These are phyloP conservation scores for Elsinoe arachidis DNA, from an alignment of 2,329 filamentous ascomycete species.

Conservation along the genomic window DNA sequence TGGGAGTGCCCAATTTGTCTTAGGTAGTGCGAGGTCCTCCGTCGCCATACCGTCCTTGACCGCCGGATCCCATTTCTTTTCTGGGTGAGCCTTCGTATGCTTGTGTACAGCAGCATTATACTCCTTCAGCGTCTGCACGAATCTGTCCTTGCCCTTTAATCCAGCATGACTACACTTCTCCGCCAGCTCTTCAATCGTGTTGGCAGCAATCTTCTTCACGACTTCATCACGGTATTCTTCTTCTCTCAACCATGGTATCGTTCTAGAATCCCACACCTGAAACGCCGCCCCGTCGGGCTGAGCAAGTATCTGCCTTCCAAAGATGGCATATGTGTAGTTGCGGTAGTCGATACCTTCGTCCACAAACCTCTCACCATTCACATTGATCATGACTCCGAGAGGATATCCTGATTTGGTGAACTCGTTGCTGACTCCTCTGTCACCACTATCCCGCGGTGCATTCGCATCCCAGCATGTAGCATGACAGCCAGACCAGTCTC, in stretches of 20 bases:
- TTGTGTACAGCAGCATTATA: slow-evolving; percentile 52
- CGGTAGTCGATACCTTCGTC: slow-evolving; percentile 58
- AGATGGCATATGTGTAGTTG: slow-evolving; percentile 61
- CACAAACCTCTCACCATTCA: slow-evolving; percentile 51
- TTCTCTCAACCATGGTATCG: slow-evolving; percentile 43
- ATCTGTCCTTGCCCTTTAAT: slow-evolving; percentile 37
- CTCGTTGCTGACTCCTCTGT: slow-evolving; percentile 54
- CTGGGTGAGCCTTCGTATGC: slow-evolving; percentile 38
- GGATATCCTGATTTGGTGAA: slow-evolving; percentile 63
- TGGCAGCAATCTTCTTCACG: slow-evolving; percentile 45
- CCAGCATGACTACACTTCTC: slow-evolving; percentile 40
- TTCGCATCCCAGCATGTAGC: slow-evolving; percentile 58
- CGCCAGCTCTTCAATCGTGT: slow-evolving; percentile 48
- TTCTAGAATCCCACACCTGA: slow-evolving; percentile 54
- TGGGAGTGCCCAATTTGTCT: slow-evolving; percentile 59
- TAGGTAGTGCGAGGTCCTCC: slow-evolving; percentile 40
- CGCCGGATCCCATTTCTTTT: slow-evolving; percentile 48
- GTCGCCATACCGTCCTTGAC: slow-evolving; percentile 55
- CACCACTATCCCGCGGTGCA: slow-evolving; percentile 45
- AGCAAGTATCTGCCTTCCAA: slow-evolving; percentile 52
- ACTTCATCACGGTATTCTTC: slow-evolving; percentile 57
- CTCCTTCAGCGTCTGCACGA: slow-evolving; percentile 44
- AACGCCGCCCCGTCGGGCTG: slow-evolving; percentile 53
- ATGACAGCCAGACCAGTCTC: slow-evolving; percentile 56
- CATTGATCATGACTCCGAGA: slow-evolving; percentile 56